phyloP scores from a whole-genome alignment of 176 grass and related monocot species.

The Carex cristatella region DNA sequence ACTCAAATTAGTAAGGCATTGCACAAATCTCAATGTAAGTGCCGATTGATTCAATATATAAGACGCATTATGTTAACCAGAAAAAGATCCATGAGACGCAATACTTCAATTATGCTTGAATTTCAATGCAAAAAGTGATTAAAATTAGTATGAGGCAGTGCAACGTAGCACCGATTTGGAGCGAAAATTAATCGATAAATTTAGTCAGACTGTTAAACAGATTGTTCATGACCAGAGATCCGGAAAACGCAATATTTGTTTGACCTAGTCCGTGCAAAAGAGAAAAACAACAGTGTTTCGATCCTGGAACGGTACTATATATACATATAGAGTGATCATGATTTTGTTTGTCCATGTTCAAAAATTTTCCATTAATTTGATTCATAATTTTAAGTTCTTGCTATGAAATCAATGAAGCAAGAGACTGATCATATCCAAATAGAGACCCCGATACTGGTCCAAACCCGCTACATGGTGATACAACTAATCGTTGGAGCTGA shows the following conservation, averaged over 20 bases:
- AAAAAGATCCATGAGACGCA: background rate
- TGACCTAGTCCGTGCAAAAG: background rate
- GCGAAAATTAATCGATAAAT: background rate
- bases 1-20: background rate
- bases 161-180: background rate
- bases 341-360: slow-evolving; percentile 11
- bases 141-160: background rate
- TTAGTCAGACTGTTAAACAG: background rate
- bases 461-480: background rate
- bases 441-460: background rate
- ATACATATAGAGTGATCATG: slow-evolving; percentile 6
- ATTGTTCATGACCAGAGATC: slow-evolving; percentile 4
- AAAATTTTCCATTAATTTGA: slow-evolving; percentile 13
- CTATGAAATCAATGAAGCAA: slow-evolving; percentile 50
- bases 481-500: slow-evolving; percentile 25
- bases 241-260: background rate
- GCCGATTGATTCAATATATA: background rate
- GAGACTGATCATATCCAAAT: slow-evolving; percentile 39
- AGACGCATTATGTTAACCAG: background rate
- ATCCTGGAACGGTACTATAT: slow-evolving; percentile 8
- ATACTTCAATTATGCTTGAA: background rate
- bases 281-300: background rate
- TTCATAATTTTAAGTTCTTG: slow-evolving; percentile 10
- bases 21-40: background rate
- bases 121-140: background rate